These are phyloP conservation scores for Vaccinium macrocarpon DNA, from an alignment of 148 eudicot species.

Conservation along the genomic window DNA sequence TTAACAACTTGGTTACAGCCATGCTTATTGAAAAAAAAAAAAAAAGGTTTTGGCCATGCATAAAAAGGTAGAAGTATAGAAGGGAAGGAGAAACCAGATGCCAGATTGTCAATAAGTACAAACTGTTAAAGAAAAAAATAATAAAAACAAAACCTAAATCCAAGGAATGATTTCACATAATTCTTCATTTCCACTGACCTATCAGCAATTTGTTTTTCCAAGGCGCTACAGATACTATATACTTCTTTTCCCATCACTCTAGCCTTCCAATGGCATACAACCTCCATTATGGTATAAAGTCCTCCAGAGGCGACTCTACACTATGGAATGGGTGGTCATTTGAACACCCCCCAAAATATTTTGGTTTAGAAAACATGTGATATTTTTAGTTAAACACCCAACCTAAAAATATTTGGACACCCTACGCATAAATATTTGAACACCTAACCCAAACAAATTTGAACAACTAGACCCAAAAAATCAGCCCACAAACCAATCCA, in stretches of 20 bases:
- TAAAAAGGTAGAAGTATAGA: neutral
- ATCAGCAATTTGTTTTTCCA: neutral
- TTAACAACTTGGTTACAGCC: neutral
- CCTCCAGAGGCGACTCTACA: too few relatives aligned
- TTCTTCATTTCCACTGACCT: too few relatives aligned
- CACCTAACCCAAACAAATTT: too few relatives aligned
- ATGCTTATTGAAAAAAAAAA: neutral
- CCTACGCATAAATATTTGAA: too few relatives aligned
- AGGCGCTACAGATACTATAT: neutral
- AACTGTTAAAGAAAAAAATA: neutral
- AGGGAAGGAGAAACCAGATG: neutral
- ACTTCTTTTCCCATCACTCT: neutral
- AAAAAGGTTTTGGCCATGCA: neutral
- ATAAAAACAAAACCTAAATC: neutral
- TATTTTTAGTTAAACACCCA: too few relatives aligned
- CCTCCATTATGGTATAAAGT: neutral
- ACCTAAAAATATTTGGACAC: too few relatives aligned
- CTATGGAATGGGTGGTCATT: too few relatives aligned
- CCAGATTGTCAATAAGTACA: neutral
- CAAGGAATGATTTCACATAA: neutral
- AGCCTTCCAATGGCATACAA: neutral
- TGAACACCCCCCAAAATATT: too few relatives aligned
- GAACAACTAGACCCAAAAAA: too few relatives aligned
- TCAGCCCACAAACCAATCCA: too few relatives aligned
- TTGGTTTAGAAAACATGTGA: too few relatives aligned